Conservation (phyloP, 257 asterid species). For the Sherardia arvensis region DNA sequence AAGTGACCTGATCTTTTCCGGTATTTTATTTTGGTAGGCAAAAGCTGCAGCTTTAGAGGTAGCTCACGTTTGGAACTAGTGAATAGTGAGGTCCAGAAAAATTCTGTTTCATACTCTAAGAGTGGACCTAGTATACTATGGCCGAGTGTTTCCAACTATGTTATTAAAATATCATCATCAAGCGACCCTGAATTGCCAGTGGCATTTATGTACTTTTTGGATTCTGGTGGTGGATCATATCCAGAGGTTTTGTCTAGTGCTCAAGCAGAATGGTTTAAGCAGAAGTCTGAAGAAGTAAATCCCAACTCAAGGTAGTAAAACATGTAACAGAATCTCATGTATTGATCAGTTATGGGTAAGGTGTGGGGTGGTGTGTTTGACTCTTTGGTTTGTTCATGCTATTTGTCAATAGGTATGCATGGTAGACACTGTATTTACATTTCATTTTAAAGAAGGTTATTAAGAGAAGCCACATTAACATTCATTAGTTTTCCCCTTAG, state of each 20-base stretch:
- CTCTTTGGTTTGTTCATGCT: background rate
- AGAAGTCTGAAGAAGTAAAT: conserved; percentile 44
- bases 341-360: background rate
- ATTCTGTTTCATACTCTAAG: conserved; percentile 38
- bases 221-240: conserved; percentile 94
- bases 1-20: background rate
- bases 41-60: conserved; percentile 61
- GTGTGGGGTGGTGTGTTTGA: background rate
- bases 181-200: conserved; percentile 27
- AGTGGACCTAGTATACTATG: conserved; percentile 54
- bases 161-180: conserved; percentile 42
- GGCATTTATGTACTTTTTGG: conserved; percentile 65
- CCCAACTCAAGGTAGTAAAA: conserved; percentile 54
- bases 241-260: conserved; percentile 70
- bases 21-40: conserved; percentile 18
- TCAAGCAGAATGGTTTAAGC: conserved; percentile 70
- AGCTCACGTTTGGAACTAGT: conserved; percentile 66
- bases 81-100: conserved; percentile 33
- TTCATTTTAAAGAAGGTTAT: background rate
- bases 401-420: background rate
- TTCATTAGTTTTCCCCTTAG: too few relatives aligned
- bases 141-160: conserved; percentile 85
- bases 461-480: too few relatives aligned
- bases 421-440: background rate
- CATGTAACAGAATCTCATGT: background rate